These are phyloP conservation scores for Cladosporium austrohemisphaericum DNA, from an alignment of 2,329 filamentous ascomycete species.

Conservation along the genomic window DNA sequence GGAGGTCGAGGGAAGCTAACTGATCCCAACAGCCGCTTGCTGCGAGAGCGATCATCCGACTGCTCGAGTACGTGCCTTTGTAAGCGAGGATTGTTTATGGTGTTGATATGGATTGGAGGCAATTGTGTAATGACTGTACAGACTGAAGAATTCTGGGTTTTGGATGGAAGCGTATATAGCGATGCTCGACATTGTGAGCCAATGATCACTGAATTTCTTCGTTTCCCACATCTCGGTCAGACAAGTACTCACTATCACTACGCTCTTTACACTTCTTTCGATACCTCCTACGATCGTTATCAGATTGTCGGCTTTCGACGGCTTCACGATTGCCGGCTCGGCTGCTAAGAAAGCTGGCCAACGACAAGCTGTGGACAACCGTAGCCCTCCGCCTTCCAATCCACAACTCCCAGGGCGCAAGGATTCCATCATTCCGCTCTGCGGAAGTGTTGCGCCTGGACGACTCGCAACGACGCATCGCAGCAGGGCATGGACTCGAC, in stretches of 20 bases:
- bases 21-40: conserved; percentile 25
- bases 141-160: conserved; percentile 3
- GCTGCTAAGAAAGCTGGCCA: too few relatives aligned
- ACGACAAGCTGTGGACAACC: too few relatives aligned
- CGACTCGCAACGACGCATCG: neutral
- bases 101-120: neutral
- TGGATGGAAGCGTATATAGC: conserved; percentile 5
- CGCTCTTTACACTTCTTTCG: too few relatives aligned
- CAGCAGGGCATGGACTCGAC: conserved; percentile 18
- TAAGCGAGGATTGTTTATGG: neutral
- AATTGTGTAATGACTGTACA: conserved; percentile 13
- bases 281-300: too few relatives aligned
- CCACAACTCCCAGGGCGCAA: too few relatives aligned
- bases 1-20: conserved; percentile 17
- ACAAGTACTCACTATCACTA: too few relatives aligned
- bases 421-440: neutral
- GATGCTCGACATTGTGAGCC: neutral
- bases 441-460: conserved; percentile 4
- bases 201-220: too few relatives aligned
- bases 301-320: too few relatives aligned
- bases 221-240: too few relatives aligned
- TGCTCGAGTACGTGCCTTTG: conserved; percentile 28
- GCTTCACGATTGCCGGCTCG: too few relatives aligned
- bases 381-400: too few relatives aligned
- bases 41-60: conserved; percentile 23